Conservation (phyloP, 306 rosid genomes). For the Senna siamea region DNA sequence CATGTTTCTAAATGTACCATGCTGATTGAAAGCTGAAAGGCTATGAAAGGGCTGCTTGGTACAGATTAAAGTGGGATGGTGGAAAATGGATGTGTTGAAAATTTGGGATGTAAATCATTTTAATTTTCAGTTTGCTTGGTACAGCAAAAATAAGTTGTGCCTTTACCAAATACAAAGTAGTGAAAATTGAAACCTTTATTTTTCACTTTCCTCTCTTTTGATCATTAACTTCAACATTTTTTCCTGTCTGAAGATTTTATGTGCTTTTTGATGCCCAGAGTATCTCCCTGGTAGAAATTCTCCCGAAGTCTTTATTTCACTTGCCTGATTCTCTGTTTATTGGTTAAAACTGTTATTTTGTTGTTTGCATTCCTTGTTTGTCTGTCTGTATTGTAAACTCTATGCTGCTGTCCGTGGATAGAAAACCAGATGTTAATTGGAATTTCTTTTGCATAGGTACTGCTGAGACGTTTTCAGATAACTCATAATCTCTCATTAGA, state of each 20-base stretch:
- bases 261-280: background rate
- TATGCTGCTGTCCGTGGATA: background rate
- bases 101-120: background rate
- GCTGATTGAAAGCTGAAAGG: background rate
- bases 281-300: background rate
- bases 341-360: background rate
- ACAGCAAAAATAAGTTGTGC: background rate
- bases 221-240: background rate
- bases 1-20: background rate
- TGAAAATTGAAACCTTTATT: background rate
- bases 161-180: background rate
- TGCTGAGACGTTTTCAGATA: conserved; percentile 83
- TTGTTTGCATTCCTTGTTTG: conserved; percentile 2
- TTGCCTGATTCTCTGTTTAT: background rate
- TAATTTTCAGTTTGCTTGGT: background rate
- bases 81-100: background rate
- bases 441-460: conserved; percentile 58
- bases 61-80: background rate
- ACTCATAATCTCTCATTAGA: conserved; percentile 91
- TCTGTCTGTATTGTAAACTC: background rate
- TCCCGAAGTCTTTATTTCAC: background rate
- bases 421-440: conserved; percentile 25
- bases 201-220: background rate
- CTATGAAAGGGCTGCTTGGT: background rate
- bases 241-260: background rate